Evolutionary conservation across 352 stramenopile genomes (phyloP).

Genomic region (Globisporangium lucens): DNA sequence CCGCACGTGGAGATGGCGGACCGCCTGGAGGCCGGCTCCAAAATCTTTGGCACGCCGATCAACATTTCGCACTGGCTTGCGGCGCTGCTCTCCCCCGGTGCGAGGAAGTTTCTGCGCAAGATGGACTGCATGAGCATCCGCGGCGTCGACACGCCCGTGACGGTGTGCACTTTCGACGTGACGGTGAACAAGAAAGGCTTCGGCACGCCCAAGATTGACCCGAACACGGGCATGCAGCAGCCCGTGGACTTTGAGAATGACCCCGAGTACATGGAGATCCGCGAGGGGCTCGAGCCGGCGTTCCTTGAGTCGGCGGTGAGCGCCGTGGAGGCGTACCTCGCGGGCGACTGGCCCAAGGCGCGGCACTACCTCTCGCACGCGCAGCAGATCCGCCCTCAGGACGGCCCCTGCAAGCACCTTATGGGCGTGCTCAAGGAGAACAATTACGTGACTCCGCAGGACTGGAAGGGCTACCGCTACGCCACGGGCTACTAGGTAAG

Average conservation of each 20-base stretch:
- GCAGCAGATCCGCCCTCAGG: slow-evolving; percentile 70
- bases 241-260: slow-evolving; percentile 83
- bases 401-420: slow-evolving; percentile 90
- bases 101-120: slow-evolving; percentile 75
- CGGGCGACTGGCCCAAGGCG: slow-evolving; percentile 70
- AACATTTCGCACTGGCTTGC: slow-evolving; percentile 86
- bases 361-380: slow-evolving; percentile 70
- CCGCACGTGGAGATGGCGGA: slow-evolving; percentile 94
- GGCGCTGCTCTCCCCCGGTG: slow-evolving; percentile 56
- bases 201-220: slow-evolving; percentile 64
- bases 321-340: slow-evolving; percentile 74
- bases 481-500: slow-evolving; percentile 65
- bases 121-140: slow-evolving; percentile 87
- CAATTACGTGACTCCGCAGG: slow-evolving; percentile 81
- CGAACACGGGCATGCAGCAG: slow-evolving; percentile 51
- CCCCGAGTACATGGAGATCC: slow-evolving; percentile 81
- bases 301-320: slow-evolving; percentile 70
- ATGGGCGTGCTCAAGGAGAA: slow-evolving; percentile 88
- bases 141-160: slow-evolving; percentile 76
- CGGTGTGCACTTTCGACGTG: slow-evolving; percentile 87
- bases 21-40: slow-evolving; percentile 93
- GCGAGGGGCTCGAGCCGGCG: slow-evolving; percentile 70
- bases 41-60: slow-evolving; percentile 87
- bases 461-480: slow-evolving; percentile 91
- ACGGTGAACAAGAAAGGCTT: slow-evolving; percentile 78